Base-by-base conservation (phyloP, 148 eudicot species). In the Agrostemma githago region DNA sequence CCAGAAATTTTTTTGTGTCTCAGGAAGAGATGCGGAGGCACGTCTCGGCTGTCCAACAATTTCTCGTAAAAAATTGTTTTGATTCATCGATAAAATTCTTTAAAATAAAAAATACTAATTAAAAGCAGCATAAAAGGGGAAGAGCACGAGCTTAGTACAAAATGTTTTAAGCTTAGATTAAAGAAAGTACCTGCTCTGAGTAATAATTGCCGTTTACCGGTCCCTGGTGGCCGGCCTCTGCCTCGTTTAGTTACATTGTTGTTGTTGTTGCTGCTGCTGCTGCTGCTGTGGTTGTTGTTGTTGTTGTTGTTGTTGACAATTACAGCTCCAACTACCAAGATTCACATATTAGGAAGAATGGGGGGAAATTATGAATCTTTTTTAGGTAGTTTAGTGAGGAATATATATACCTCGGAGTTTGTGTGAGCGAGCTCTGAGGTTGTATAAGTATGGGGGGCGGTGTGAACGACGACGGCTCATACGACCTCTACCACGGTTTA, bases 301-400 rank as follows among this genome's bases (percentile, higher is more conserved):
- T 51, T 51, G 56, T 51, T 51, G 56, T 51, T 51, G 56, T 51
- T 51, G 56, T 51, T 51, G 56, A 4, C 15, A 51, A 51, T 10
- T 51, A 15, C 56, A 51, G 2, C 56, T 51, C 14, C 56, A 51
- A 3, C 15, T 51, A 51, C 56, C 11, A 51, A 51, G 15, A 51
- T 51, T 51, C 56, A 51, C 14, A 51, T 51, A 51, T 51, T 6
- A 26, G 43, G 14, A 37, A 75, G 60, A 56, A 91, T 91, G 98
- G 91, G 34, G 34, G 34, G 1, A 26, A 26, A 26, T 26, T 26
- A 26, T 0, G 34, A 26, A 26, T 26, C 1, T 26, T 26, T 26
- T 26, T 0, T 26, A 26, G 34, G 0, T 26, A 26, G 34, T 26
- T 26, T 26, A 26, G 34, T 1, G 1, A 26, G 34, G 34, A 26